Evolutionary conservation across 495 filamentous ascomycete species (phyloP).

Genomic region (Aspergillus campestris): DNA sequence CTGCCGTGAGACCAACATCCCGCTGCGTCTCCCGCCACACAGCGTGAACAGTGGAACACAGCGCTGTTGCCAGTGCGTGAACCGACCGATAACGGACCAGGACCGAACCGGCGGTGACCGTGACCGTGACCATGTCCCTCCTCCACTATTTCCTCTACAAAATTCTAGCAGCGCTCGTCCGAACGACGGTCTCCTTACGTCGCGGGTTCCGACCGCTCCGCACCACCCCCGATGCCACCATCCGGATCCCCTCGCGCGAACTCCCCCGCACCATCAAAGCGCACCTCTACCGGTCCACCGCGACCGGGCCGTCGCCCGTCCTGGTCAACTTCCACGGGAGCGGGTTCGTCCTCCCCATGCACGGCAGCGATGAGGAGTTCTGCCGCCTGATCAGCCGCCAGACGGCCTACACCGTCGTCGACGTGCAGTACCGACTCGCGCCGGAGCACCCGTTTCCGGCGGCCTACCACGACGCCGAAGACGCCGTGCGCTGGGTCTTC

Average conservation of each 20-base stretch:
- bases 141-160: too few species aligned
- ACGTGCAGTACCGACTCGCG: constrained; percentile 67
- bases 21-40: too few species aligned
- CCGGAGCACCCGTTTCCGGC: constrained; percentile 73
- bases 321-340: constrained; percentile 40
- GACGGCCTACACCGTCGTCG: constrained; percentile 33
- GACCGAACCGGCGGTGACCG: too few species aligned
- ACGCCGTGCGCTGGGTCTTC: constrained; percentile 28
- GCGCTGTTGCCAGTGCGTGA: too few species aligned
- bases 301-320: constrained; percentile 23
- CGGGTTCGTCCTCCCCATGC: constrained; percentile 33
- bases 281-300: constrained; percentile 34
- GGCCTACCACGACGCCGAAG: constrained; percentile 61
- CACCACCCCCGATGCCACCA: constrained; percentile 26
- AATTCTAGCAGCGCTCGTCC: too few species aligned
- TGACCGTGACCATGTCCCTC: too few species aligned
- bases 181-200: too few species aligned
- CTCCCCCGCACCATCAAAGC: constrained; percentile 32
- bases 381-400: constrained; percentile 27
- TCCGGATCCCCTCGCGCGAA: constrained; percentile 36
- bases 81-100: too few species aligned
- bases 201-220: too few species aligned
- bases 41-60: too few species aligned
- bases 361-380: constrained; percentile 36
- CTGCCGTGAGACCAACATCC: too few species aligned